phyloP scores from a whole-genome alignment of 139 green algal species.

The Gonium pectorale region DNA sequence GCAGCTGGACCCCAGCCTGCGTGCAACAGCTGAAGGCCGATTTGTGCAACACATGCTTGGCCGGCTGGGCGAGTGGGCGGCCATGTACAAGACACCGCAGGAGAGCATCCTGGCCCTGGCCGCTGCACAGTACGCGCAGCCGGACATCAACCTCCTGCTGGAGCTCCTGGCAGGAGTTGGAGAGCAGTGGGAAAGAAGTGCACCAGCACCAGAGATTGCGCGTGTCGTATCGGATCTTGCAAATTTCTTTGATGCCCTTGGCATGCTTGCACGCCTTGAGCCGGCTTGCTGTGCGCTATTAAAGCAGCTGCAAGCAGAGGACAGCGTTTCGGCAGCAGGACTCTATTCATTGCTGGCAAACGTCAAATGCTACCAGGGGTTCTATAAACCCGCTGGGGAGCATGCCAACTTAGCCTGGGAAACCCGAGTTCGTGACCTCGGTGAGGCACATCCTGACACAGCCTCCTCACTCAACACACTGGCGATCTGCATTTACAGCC shows the following conservation, averaged over 20 bases:
- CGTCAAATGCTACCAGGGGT: too few relatives aligned
- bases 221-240: background rate
- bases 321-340: too few relatives aligned
- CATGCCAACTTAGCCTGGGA: too few relatives aligned
- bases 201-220: too few relatives aligned
- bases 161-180: background rate
- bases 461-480: background rate
- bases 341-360: too few relatives aligned
- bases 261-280: background rate
- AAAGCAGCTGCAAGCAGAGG: background rate
- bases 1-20: background rate
- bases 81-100: background rate
- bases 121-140: background rate
- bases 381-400: background rate
- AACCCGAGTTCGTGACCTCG: too few relatives aligned
- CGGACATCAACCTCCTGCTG: constrained; percentile 4
- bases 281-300: background rate
- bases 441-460: background rate
- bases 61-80: constrained; percentile 17
- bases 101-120: background rate
- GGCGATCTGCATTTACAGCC: background rate
- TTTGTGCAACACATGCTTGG: background rate
- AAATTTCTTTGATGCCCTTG: background rate
- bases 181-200: too few relatives aligned
- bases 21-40: background rate